Evolutionary conservation across 495 filamentous ascomycete species (phyloP), one percentile per base, ranked within the genome.

Genomic region (Aspergillus coremiiformis): DNA sequence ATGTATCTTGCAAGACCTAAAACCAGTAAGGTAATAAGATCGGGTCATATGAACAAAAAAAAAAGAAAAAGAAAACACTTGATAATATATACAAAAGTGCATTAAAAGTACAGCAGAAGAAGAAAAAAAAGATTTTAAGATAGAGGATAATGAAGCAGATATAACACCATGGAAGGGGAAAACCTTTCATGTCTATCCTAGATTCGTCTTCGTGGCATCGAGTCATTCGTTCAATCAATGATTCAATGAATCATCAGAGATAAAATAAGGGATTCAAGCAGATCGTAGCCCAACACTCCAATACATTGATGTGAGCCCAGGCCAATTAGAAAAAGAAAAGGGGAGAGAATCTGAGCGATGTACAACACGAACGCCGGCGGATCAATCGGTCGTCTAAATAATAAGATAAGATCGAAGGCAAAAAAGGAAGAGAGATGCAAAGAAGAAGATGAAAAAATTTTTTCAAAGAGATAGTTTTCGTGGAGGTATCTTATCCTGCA

Each of bases 201-300:
- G 22, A 10, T 44, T 44, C 5, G 42, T 44, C 20, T 49, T 49
- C 33, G 20, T 49, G n/a, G 30, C 32, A 35, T 32, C 47, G 47
- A 49, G 47, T 37, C 48, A 51, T 51, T 42, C 48, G 37, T 51
- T 51, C 47, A 49, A 49, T 49, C 47, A 30, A 49, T 49, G 20
- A 49, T 49, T 9, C 47, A 49, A 33, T 33, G 26, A 47, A 47
- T 30, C 47, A 49, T 22, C 21, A 21, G 14, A 27, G 8, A 27
- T 4, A 27, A 27, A 27, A 8, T 27, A 27, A 27, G 24, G 8
- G 4, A 27, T 27, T 17, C 17, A 43, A 43, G 8, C 20, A 44
- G 24, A 44, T 24, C 3, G 22, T 22, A 21, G n/a, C 22, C 32
- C 42, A 24, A 24, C 42, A 2, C 42, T 22, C 26, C 26, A 9